A percentile compares a stretch with the other conserved stretches of the same genome.
Evolutionary conservation across 495 filamentous ascomycete species (phyloP).

Genomic region (Cladorrhinum samala): DNA sequence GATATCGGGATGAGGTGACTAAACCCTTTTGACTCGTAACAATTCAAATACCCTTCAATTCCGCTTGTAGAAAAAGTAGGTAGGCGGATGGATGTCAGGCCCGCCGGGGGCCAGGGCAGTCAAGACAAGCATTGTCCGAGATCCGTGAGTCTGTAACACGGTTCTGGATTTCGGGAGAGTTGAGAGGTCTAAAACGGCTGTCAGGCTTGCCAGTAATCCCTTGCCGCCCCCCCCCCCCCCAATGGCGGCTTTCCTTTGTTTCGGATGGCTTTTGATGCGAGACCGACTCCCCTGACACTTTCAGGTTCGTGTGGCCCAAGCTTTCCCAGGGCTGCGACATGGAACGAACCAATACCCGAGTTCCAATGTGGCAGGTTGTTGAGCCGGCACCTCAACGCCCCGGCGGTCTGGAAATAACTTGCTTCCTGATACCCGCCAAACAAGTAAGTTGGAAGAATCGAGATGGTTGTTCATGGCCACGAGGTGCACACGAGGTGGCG

Average conservation of each 20-base stretch:
- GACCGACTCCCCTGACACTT: constrained; percentile 10
- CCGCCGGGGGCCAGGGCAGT: background rate
- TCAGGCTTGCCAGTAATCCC: constrained; percentile 22
- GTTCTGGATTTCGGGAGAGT: constrained; percentile 9
- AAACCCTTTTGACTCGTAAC: background rate
- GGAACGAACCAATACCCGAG: background rate
- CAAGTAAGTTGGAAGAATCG: too few relatives aligned
- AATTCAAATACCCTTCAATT: background rate
- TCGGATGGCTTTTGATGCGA: constrained; percentile 19
- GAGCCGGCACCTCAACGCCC: too few relatives aligned
- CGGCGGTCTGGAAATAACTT: too few relatives aligned
- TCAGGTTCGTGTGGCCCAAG: constrained; percentile 8
- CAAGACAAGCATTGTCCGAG: constrained; percentile 20
- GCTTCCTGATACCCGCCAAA: too few relatives aligned
- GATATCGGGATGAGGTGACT: constrained; percentile 4
- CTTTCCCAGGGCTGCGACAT: background rate
- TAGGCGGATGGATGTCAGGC: background rate
- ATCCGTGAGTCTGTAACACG: constrained; percentile 20
- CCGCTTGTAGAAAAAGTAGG: constrained; percentile 4
- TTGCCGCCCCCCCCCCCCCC: background rate
- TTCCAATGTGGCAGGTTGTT: too few relatives aligned
- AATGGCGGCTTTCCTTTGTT: constrained; percentile 10
- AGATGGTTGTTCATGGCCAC: too few relatives aligned
- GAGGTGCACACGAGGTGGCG: too few relatives aligned
- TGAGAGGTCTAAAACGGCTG: constrained; percentile 19